Percentiles rank a stretch among this genome's conserved stretches.
These are phyloP conservation scores for Ceratocystis papillata DNA, from an alignment of 2,329 filamentous ascomycete species.

Conservation along the genomic window DNA sequence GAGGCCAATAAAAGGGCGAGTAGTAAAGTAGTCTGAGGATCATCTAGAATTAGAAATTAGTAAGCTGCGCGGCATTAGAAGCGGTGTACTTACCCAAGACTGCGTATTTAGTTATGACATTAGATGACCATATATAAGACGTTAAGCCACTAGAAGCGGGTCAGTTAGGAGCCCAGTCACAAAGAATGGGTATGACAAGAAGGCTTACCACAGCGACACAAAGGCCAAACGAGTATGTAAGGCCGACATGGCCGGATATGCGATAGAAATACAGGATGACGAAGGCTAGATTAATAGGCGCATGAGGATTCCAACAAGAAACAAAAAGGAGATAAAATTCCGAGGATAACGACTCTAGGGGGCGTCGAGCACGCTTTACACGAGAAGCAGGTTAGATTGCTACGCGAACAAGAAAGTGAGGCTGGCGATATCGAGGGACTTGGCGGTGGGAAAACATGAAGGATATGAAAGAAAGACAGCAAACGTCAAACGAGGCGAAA, in stretches of 20 bases:
- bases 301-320: background rate
- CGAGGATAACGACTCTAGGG: background rate
- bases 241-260: slow-evolving; percentile 14
- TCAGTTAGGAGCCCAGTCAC: background rate
- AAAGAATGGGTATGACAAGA: too few relatives aligned
- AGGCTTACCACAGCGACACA: slow-evolving; percentile 20
- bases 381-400: background rate
- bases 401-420: background rate
- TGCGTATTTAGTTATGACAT: slow-evolving; percentile 23
- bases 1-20: slow-evolving; percentile 40
- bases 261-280: background rate
- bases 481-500: background rate
- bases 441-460: background rate
- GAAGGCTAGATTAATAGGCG: background rate
- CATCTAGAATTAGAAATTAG: slow-evolving; percentile 16
- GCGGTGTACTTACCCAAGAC: slow-evolving; percentile 20
- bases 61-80: background rate
- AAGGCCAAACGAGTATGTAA: slow-evolving; percentile 19
- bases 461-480: background rate
- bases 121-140: slow-evolving; percentile 20
- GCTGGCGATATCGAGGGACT: background rate
- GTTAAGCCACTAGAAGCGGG: slow-evolving; percentile 15
- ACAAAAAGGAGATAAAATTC: background rate
- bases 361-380: background rate
- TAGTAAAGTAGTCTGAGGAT: slow-evolving; percentile 26